phyloP scores from a whole-genome alignment of 805 yeast species.

The Limtongia smithiae region DNA sequence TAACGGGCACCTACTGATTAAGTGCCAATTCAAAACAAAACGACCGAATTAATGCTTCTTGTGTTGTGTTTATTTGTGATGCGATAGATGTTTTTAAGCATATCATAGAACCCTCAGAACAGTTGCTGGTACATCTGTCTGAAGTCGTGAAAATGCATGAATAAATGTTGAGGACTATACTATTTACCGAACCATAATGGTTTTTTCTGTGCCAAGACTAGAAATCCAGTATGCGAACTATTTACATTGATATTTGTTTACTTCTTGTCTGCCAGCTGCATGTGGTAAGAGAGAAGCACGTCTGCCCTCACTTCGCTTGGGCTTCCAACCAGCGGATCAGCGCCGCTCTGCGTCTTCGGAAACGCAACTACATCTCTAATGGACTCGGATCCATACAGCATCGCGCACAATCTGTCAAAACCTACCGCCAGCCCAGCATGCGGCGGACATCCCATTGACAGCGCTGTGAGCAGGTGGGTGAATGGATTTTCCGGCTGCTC shows the following conservation, averaged over 20 bases:
- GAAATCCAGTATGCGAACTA: too few species aligned
- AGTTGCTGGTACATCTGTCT: too few species aligned
- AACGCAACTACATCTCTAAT: conserved; percentile 94
- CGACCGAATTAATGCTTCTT: not conserved
- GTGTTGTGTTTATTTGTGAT: not conserved
- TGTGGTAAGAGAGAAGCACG: conserved; percentile 54
- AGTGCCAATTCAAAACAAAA: too few species aligned
- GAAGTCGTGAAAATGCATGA: too few species aligned
- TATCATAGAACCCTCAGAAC: too few species aligned
- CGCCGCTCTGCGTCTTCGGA: conserved; percentile 87
- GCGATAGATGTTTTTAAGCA: not conserved
- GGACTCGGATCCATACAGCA: conserved; percentile 70
- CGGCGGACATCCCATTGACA: conserved; percentile 93
- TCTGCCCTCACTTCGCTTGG: conserved; percentile 62
- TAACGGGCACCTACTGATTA: not conserved
- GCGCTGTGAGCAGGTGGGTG: conserved; percentile 80
- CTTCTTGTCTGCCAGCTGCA: conserved; percentile 31
- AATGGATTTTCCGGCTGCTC: conserved; percentile 49
- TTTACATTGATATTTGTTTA: too few species aligned
- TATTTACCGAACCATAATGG: too few species aligned
- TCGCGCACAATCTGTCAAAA: conserved; percentile 87
- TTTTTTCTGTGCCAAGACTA: too few species aligned
- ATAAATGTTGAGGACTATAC: too few species aligned
- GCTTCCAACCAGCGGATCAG: conserved; percentile 81
- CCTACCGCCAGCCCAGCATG: conserved; percentile 98